Evolutionary conservation across 176 grass and related monocot species (phyloP).

Genomic region (Zoysia pacifica): DNA sequence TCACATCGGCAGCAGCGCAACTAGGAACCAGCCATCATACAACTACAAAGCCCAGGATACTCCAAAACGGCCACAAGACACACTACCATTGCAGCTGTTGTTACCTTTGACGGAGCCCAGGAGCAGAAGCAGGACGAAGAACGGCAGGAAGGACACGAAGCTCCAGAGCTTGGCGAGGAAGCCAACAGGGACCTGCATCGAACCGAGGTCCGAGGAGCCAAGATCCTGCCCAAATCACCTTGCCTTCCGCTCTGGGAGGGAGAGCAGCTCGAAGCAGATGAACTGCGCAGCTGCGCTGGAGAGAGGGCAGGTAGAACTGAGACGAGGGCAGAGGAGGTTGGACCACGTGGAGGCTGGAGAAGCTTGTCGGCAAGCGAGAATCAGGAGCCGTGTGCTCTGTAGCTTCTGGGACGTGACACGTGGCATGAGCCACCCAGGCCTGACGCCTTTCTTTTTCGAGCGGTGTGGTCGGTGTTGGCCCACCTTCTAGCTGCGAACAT

Average conservation of each 20-base stretch:
- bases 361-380: background rate
- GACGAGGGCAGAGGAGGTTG: background rate
- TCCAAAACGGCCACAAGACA: background rate
- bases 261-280: background rate
- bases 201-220: background rate
- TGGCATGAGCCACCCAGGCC: slow-evolving; percentile 26
- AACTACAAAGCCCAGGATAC: background rate
- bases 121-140: slow-evolving; percentile 66
- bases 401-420: slow-evolving; percentile 20
- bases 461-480: background rate
- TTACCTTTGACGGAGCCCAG: slow-evolving; percentile 78
- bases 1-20: background rate
- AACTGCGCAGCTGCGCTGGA: background rate
- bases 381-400: background rate
- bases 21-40: background rate
- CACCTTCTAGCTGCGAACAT: background rate
- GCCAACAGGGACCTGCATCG: slow-evolving; percentile 69
- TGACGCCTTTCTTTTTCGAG: background rate
- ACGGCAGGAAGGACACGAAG: slow-evolving; percentile 70
- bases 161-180: slow-evolving; percentile 82
- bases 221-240: background rate
- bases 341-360: background rate
- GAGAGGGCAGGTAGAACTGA: background rate
- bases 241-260: background rate
- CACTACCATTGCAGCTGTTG: background rate